Evolutionary conservation across 164 flowering plant genomes (phyloP).

Genomic region (Kingdonia uniflora): DNA sequence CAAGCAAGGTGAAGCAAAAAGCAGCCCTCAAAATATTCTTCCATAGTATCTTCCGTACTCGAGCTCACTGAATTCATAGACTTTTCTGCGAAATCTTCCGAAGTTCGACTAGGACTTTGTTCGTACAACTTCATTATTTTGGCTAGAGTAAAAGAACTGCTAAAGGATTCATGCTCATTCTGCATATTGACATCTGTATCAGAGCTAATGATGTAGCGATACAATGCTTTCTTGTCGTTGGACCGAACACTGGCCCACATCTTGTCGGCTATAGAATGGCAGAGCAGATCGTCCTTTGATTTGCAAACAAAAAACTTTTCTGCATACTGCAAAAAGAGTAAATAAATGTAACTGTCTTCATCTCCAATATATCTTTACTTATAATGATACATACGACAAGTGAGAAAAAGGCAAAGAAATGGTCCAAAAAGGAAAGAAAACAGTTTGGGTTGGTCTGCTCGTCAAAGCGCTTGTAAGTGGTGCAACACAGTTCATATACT

Average conservation of each 20-base stretch:
- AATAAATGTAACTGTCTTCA: background rate
- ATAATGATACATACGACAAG: no score
- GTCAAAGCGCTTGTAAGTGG: no score
- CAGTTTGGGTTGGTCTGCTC: no score
- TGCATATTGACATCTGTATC: constrained; percentile 58
- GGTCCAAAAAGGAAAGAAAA: no score
- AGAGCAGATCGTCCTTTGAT: constrained; percentile 27
- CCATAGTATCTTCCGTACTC: constrained; percentile 18
- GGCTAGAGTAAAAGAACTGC: constrained; percentile 33
- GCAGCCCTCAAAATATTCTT: constrained; percentile 42
- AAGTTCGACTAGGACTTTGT: constrained; percentile 22
- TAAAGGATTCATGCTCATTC: constrained; percentile 27
- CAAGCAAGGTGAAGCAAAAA: constrained; percentile 84
- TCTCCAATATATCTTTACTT: no score
- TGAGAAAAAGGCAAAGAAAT: no score
- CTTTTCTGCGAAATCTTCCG: constrained; percentile 22
- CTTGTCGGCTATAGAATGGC: constrained; percentile 40
- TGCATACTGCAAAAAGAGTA: constrained; percentile 47
- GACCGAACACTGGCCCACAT: constrained; percentile 60
- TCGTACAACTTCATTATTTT: constrained; percentile 60
- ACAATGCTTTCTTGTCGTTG: constrained; percentile 70
- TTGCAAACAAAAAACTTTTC: constrained; percentile 64
- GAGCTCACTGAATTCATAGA: constrained; percentile 16
- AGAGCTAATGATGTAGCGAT: constrained; percentile 52
- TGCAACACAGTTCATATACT: no score